These are phyloP conservation scores for Penicillium paradoxum DNA, from an alignment of 495 filamentous ascomycete genomes.

Conservation along the genomic window DNA sequence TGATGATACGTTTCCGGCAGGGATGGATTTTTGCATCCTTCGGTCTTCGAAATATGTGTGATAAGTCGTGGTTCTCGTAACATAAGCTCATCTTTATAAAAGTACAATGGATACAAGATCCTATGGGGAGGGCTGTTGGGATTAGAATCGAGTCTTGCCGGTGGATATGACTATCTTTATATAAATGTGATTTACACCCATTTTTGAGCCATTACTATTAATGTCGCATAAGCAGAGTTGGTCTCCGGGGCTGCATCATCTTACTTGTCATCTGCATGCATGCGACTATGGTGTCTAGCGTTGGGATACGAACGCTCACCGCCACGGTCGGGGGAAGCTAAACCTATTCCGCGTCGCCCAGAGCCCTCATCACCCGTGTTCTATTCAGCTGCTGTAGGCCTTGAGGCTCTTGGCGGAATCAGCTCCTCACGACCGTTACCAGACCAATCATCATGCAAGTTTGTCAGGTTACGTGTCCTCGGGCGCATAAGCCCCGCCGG, in stretches of 20 bases:
- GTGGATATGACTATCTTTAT: neutral
- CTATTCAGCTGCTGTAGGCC: neutral
- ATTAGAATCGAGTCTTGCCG: neutral
- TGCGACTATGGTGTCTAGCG: neutral
- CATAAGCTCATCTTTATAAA: neutral
- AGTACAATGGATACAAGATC: neutral
- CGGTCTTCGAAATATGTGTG: neutral
- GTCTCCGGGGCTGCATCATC: neutral
- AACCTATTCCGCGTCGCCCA: neutral
- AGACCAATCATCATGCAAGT: neutral
- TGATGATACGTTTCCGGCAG: slow-evolving; percentile 19
- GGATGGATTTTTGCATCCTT: neutral
- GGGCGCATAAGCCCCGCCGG: neutral
- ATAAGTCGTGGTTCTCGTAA: neutral
- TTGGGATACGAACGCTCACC: neutral
- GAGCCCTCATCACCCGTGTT: neutral
- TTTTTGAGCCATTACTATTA: too few species aligned
- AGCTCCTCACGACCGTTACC: neutral
- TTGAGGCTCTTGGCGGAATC: neutral
- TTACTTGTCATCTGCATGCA: neutral
- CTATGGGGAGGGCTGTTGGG: neutral
- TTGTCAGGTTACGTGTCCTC: neutral
- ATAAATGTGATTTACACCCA: neutral
- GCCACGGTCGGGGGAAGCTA: neutral
- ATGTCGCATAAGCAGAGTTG: neutral